Evolutionary conservation across 2,329 filamentous ascomycete species (phyloP).

Genomic region (Beauveria brongniartii): DNA sequence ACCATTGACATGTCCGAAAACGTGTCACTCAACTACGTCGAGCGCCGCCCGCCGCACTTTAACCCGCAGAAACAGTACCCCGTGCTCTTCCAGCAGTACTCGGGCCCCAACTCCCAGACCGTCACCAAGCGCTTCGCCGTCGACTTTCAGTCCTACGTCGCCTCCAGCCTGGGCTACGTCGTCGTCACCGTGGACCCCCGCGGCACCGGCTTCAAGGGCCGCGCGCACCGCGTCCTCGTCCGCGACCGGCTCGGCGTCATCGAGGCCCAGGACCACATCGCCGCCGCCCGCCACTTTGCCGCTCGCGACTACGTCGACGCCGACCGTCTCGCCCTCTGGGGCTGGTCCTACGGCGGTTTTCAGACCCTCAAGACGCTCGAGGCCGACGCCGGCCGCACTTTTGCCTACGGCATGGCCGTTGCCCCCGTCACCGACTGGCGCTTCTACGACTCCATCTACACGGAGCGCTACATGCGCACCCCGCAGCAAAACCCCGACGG

Average conservation of each 20-base stretch:
- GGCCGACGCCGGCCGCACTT: constrained; percentile 79
- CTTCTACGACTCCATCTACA: constrained; percentile 91
- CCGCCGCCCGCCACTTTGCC: constrained; percentile 77
- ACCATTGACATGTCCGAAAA: constrained; percentile 75
- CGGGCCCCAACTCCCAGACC: constrained; percentile 84
- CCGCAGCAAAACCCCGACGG: constrained; percentile 73
- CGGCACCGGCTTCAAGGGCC: constrained; percentile 84
- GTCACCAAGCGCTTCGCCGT: constrained; percentile 75
- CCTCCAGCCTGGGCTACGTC: constrained; percentile 78
- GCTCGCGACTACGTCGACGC: constrained; percentile 75
- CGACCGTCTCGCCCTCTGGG: constrained; percentile 85
- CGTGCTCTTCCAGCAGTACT: constrained; percentile 91
- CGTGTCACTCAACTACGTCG: constrained; percentile 62
- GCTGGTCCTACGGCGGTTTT: constrained; percentile 96
- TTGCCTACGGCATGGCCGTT: constrained; percentile 95
- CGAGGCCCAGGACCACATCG: constrained; percentile 87
- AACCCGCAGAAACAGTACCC: constrained; percentile 78
- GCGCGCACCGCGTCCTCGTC: constrained; percentile 72
- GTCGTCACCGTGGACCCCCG: constrained; percentile 92
- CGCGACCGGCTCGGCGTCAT: constrained; percentile 77
- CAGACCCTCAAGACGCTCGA: constrained; percentile 92
- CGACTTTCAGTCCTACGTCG: constrained; percentile 86
- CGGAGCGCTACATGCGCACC: constrained; percentile 94
- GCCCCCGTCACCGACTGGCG: constrained; percentile 98
- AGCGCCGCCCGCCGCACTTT: constrained; percentile 86